Conservation (phyloP, 2,329 filamentous ascomycete genomes). For the Arthrobotrys sinensis region DNA sequence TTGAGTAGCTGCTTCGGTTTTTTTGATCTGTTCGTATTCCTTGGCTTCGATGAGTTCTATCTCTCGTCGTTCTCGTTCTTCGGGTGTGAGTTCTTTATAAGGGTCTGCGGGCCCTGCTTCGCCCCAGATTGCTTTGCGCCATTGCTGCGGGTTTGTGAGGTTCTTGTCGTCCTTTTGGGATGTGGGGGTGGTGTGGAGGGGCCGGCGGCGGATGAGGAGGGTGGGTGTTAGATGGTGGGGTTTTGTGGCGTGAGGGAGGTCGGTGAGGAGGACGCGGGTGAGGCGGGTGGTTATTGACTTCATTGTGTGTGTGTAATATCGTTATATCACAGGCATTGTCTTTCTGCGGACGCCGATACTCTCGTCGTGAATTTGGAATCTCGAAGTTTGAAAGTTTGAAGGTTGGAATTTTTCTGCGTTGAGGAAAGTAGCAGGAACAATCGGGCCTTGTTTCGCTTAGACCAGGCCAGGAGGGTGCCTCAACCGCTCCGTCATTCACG, state of each 20-base stretch:
- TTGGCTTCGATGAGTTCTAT: slow-evolving; percentile 38
- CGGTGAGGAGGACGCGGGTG: slow-evolving; percentile 42
- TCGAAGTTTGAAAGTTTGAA: slow-evolving; percentile 26
- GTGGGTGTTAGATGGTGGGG: slow-evolving; percentile 11
- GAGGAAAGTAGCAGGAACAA: not conserved
- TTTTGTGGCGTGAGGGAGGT: slow-evolving; percentile 31
- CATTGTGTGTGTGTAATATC: slow-evolving; percentile 11
- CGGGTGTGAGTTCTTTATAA: slow-evolving; percentile 45
- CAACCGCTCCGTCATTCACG: not conserved
- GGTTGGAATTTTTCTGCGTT: slow-evolving; percentile 53
- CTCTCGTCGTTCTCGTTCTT: slow-evolving; percentile 49
- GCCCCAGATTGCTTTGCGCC: slow-evolving; percentile 50
- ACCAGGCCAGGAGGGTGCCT: not conserved
- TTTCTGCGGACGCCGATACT: not conserved
- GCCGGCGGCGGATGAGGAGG: slow-evolving; percentile 26
- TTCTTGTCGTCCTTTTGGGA: slow-evolving; percentile 21
- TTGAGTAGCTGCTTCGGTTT: not conserved
- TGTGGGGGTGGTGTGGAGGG: slow-evolving; percentile 30
- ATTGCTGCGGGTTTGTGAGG: slow-evolving; percentile 48
- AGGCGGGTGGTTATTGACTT: slow-evolving; percentile 44
- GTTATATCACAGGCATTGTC: not conserved
- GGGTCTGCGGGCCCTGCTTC: slow-evolving; percentile 47
- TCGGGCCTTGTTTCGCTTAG: slow-evolving; percentile 29
- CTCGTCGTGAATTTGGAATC: not conserved
- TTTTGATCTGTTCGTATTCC: slow-evolving; percentile 28